Evolutionary conservation across 148 eudicot genomes (phyloP).

Genomic region (Rhododendron williamsianum): DNA sequence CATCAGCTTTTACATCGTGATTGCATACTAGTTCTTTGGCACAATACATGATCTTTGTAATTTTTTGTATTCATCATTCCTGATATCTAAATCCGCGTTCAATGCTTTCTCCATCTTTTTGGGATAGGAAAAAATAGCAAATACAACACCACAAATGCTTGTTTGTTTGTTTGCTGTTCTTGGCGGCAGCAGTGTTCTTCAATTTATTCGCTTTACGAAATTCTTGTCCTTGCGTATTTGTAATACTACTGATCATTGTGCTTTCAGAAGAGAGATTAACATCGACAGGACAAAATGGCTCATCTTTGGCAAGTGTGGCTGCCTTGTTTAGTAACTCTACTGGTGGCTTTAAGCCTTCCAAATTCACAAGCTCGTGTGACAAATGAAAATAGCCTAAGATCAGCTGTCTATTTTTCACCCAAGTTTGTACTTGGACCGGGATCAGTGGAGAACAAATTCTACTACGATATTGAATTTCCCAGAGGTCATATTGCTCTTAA

Average conservation of each 20-base stretch:
- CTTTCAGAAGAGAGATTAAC: background rate
- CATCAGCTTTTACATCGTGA: background rate
- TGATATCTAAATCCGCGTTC: background rate
- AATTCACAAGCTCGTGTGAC: constrained; percentile 24
- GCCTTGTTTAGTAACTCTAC: constrained; percentile 15
- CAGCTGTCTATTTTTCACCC: constrained; percentile 56
- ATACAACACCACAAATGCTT: background rate
- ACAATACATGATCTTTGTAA: background rate
- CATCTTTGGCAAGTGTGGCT: constrained; percentile 16
- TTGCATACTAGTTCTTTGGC: background rate
- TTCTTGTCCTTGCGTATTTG: background rate
- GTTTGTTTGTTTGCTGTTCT: background rate
- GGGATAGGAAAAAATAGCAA: background rate
- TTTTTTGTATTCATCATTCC: background rate
- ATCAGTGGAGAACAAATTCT: constrained; percentile 51
- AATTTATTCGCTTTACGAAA: background rate
- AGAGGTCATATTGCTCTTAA: constrained; percentile 72
- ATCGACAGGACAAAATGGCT: constrained; percentile 24
- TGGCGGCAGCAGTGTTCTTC: background rate
- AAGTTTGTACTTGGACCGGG: constrained; percentile 61
- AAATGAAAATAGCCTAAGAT: constrained; percentile 24
- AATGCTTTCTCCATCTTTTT: background rate
- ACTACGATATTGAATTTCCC: constrained; percentile 64
- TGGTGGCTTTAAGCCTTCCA: constrained; percentile 24
- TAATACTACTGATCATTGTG: background rate